Evolutionary conservation across 805 yeast species (phyloP).

Genomic region (Cyberlindnera meyerae): DNA sequence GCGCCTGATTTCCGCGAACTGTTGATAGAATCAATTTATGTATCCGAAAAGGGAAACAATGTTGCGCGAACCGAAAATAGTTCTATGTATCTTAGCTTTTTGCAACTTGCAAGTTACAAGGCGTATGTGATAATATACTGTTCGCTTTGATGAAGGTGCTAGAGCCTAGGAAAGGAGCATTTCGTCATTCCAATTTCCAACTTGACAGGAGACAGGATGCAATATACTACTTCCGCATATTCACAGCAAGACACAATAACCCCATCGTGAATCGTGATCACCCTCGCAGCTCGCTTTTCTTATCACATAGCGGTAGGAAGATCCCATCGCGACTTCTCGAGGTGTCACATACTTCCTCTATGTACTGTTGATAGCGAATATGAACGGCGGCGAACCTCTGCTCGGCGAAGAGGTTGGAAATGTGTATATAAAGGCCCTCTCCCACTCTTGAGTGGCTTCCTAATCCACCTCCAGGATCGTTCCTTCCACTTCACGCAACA

Average conservation of each 20-base stretch:
- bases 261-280: too few relatives aligned
- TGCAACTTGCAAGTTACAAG: too few relatives aligned
- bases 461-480: not conserved
- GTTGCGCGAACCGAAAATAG: not conserved
- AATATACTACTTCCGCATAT: too few relatives aligned
- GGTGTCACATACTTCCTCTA: constrained; percentile 17
- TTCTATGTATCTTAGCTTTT: too few relatives aligned
- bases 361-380: constrained; percentile 24
- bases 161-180: too few relatives aligned
- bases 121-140: too few relatives aligned
- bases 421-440: constrained; percentile 1
- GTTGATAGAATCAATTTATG: not conserved
- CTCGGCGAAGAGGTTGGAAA: constrained; percentile 1
- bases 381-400: constrained; percentile 7
- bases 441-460: not conserved
- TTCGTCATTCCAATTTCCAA: too few relatives aligned
- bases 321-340: constrained; percentile 4
- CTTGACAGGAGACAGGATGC: too few relatives aligned
- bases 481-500: not conserved
- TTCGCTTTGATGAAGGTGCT: too few relatives aligned
- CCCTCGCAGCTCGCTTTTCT: constrained; percentile 23
- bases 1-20: not conserved
- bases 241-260: too few relatives aligned
- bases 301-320: constrained; percentile 23
- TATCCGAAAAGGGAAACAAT: not conserved